phyloP scores from a whole-genome alignment of 1,284 basidiomycete species.

The Hemileia vastatrix region DNA sequence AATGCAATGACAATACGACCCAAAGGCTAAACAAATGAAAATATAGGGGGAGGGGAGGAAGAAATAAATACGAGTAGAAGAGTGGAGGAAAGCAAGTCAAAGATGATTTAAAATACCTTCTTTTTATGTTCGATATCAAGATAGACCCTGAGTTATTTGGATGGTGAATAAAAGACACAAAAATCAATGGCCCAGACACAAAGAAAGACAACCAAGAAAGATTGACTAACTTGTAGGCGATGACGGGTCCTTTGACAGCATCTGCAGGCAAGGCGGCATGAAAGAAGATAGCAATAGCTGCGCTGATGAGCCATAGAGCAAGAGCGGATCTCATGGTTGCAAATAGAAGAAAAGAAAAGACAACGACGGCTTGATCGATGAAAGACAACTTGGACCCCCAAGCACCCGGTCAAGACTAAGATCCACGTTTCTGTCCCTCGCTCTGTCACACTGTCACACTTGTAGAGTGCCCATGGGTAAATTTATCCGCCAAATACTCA shows the following conservation, averaged over 20 bases:
- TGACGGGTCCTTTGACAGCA: slow-evolving; percentile 11
- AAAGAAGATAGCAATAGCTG: slow-evolving; percentile 5
- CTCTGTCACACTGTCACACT: too few species aligned
- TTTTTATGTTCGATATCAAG: slow-evolving; percentile 12
- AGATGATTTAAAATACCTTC: slow-evolving; percentile 2
- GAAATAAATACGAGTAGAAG: background rate
- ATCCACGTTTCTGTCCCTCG: too few species aligned
- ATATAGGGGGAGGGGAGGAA: too few species aligned
- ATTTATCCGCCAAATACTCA: too few species aligned
- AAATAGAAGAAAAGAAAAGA: too few species aligned
- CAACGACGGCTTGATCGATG: too few species aligned
- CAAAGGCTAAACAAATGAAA: background rate
- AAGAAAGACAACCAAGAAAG: background rate
- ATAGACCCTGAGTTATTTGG: slow-evolving; percentile 3
- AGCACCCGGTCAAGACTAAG: too few species aligned
- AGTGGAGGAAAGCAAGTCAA: background rate
- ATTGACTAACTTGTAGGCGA: slow-evolving; percentile 5
- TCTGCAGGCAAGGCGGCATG: slow-evolving; percentile 2
- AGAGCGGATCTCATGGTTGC: too few species aligned
- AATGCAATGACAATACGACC: slow-evolving; percentile 18
- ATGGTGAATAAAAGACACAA: background rate
- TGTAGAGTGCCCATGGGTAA: too few species aligned
- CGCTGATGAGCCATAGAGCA: slow-evolving; percentile 15
- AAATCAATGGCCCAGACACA: background rate
- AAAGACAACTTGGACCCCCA: too few species aligned